Conservation (phyloP, 805 yeast species). For the Yamadazyma ubonensis region DNA sequence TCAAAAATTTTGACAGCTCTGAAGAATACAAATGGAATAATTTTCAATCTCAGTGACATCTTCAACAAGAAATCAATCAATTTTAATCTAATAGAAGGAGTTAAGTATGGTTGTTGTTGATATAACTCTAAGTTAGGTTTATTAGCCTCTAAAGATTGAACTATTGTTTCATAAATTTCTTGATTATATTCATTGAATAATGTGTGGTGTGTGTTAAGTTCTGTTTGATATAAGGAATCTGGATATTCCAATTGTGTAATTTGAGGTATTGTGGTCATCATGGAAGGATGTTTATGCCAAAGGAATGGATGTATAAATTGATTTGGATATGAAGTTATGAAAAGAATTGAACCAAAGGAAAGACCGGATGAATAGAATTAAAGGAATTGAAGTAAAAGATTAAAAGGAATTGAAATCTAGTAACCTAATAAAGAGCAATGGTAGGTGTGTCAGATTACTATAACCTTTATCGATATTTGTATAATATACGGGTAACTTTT, state of each 20-base stretch:
- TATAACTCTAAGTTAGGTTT: constrained; percentile 58
- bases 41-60: constrained; percentile 59
- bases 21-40: constrained; percentile 67
- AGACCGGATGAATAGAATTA: constrained; percentile 4
- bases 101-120: constrained; percentile 84
- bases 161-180: constrained; percentile 45
- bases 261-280: constrained; percentile 19
- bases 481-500: not conserved
- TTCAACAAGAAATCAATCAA: constrained; percentile 80
- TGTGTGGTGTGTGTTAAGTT: constrained; percentile 46
- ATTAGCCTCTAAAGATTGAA: constrained; percentile 30
- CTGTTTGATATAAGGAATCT: constrained; percentile 47
- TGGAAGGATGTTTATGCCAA: constrained; percentile 1
- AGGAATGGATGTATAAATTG: not conserved
- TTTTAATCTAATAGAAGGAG: constrained; percentile 67
- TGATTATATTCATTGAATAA: constrained; percentile 50
- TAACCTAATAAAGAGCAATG: constrained; percentile 1
- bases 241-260: constrained; percentile 49
- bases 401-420: constrained; percentile 1
- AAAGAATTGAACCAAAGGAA: constrained; percentile 8
- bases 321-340: not conserved
- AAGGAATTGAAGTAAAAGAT: constrained; percentile 7
- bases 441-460: not conserved
- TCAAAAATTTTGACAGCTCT: constrained; percentile 77
- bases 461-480: not conserved